Evolutionary conservation across 2,329 filamentous ascomycete genomes (phyloP).

Genomic region (Proliferodiscus dingleyae): DNA sequence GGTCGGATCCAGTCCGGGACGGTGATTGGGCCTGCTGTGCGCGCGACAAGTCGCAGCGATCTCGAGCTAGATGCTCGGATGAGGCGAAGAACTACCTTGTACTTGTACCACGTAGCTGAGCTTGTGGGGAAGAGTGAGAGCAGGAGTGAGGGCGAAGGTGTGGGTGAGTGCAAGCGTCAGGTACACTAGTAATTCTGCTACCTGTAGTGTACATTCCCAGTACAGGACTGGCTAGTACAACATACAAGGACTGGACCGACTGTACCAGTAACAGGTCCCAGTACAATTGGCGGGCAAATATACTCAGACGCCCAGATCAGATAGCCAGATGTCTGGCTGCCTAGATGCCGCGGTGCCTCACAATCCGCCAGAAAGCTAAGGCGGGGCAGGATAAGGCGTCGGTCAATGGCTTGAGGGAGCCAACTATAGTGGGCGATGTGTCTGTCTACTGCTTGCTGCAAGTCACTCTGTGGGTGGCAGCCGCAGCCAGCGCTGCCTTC

Average conservation of each 20-base stretch:
- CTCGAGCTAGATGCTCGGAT: background rate
- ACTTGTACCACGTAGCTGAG: background rate
- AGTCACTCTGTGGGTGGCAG: background rate
- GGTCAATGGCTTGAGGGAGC: background rate
- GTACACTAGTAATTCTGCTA: constrained; percentile 1
- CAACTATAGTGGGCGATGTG: background rate
- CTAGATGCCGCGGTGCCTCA: too few species aligned
- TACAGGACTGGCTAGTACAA: too few species aligned
- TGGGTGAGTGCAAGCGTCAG: too few species aligned
- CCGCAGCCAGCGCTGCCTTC: constrained; percentile 3
- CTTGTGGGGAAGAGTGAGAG: background rate
- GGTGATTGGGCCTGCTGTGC: constrained; percentile 6
- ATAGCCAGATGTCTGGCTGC: too few species aligned
- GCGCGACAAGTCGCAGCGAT: background rate
- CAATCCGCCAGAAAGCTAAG: too few species aligned
- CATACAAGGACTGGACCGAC: too few species aligned
- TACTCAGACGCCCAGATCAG: too few species aligned
- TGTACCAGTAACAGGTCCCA: too few species aligned
- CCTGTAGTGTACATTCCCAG: background rate
- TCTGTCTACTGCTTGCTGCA: too few species aligned
- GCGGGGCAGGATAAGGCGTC: background rate
- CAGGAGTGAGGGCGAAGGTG: background rate
- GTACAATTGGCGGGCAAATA: too few species aligned
- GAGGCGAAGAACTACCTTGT: background rate
- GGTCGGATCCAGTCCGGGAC: constrained; percentile 3